Conservation (phyloP, 2,329 filamentous ascomycete species). For the Botrytis galanthina region DNA sequence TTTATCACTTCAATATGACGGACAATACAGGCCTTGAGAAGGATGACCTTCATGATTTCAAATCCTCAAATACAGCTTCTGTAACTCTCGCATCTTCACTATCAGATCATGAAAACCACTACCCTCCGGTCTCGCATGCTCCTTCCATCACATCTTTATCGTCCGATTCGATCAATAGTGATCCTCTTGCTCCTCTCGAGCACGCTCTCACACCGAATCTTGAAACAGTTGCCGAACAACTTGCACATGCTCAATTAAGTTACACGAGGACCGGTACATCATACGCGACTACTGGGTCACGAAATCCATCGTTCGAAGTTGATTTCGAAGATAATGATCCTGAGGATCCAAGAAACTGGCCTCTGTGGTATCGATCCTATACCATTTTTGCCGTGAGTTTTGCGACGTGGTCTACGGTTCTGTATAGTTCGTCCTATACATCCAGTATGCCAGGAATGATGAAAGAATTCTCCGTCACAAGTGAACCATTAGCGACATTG, state of each 20-base stretch:
- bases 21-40: slow-evolving; percentile 25
- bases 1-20: slow-evolving; percentile 23
- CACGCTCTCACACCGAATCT: slow-evolving; percentile 42
- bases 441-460: slow-evolving; percentile 68
- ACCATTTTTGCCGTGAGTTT: slow-evolving; percentile 41
- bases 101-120: slow-evolving; percentile 27
- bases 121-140: slow-evolving; percentile 15
- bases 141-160: slow-evolving; percentile 22
- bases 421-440: slow-evolving; percentile 79
- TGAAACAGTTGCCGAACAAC: slow-evolving; percentile 43
- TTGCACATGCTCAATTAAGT: slow-evolving; percentile 39
- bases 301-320: slow-evolving; percentile 65
- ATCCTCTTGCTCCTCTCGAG: slow-evolving; percentile 41
- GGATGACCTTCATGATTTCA: slow-evolving; percentile 22
- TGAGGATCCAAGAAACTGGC: slow-evolving; percentile 68
- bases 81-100: slow-evolving; percentile 16
- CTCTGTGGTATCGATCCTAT: slow-evolving; percentile 46
- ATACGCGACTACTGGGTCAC: slow-evolving; percentile 45
- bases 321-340: slow-evolving; percentile 64
- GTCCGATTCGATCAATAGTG: slow-evolving; percentile 31
- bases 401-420: slow-evolving; percentile 48
- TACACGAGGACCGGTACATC: slow-evolving; percentile 45
- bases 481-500: slow-evolving; percentile 63
- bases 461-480: slow-evolving; percentile 59
- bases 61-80: slow-evolving; percentile 15